Conservation (phyloP, 441 rosid genomes). For the Francoa sonchifolia region DNA sequence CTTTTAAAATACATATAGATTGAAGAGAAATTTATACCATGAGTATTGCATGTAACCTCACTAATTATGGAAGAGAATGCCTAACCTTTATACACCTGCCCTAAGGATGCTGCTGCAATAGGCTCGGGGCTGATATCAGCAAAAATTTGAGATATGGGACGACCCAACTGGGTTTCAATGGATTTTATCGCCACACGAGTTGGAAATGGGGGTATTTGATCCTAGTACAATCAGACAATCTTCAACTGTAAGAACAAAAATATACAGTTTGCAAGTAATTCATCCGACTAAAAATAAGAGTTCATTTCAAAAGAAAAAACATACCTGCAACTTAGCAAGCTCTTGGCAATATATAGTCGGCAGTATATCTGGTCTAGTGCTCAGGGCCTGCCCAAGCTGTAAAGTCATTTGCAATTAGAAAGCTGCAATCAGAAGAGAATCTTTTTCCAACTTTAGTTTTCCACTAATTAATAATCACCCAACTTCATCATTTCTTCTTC, state of each 20-base stretch:
- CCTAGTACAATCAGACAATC: conserved; percentile 35
- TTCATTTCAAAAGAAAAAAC: conserved; percentile 8
- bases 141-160: conserved; percentile 54
- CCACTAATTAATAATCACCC: no score
- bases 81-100: conserved; percentile 97
- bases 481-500: no score
- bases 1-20: conserved; percentile 1
- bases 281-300: neutral
- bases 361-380: conserved; percentile 94
- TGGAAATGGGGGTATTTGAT: conserved; percentile 93
- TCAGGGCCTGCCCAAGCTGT: conserved; percentile 98
- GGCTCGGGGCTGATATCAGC: conserved; percentile 87
- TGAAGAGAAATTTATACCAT: conserved; percentile 5
- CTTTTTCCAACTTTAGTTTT: no score
- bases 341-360: conserved; percentile 80
- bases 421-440: no score
- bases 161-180: conserved; percentile 77
- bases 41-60: conserved; percentile 5
- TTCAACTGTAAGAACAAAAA: conserved; percentile 10
- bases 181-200: conserved; percentile 60
- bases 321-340: conserved; percentile 88
- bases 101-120: conserved; percentile 91
- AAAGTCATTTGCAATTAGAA: conserved; percentile 14
- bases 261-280: neutral
- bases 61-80: conserved; percentile 16